phyloP scores from a whole-genome alignment of 2,329 filamentous ascomycete species.

The Blumeria hordei region DNA sequence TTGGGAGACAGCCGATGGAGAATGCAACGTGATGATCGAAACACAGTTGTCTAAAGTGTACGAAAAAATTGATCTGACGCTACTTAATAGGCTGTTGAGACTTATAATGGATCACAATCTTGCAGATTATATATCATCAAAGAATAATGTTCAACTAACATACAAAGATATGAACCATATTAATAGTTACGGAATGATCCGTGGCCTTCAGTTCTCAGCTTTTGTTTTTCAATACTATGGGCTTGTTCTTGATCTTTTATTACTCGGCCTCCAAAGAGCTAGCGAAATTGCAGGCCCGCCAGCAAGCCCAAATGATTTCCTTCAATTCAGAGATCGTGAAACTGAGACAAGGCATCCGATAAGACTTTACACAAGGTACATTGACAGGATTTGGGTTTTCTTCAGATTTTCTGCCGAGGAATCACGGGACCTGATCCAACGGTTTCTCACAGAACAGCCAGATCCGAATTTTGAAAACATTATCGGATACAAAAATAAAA shows the following conservation, averaged over 20 bases:
- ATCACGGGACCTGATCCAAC: slow-evolving; percentile 83
- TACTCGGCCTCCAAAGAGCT: slow-evolving; percentile 84
- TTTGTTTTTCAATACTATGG: slow-evolving; percentile 99
- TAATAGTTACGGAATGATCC: slow-evolving; percentile 96
- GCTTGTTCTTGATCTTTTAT: slow-evolving; percentile 72
- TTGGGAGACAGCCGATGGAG: slow-evolving; percentile 80
- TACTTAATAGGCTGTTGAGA: slow-evolving; percentile 77
- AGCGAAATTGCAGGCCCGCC: slow-evolving; percentile 92
- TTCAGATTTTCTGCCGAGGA: slow-evolving; percentile 84
- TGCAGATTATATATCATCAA: slow-evolving; percentile 95
- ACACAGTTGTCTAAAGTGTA: slow-evolving; percentile 98
- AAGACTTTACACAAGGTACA: slow-evolving; percentile 88
- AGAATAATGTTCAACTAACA: slow-evolving; percentile 97
- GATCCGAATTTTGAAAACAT: slow-evolving; percentile 99
- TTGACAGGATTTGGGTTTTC: slow-evolving; percentile 98
- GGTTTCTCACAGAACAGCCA: slow-evolving; percentile 91
- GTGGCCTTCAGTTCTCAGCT: slow-evolving; percentile 88
- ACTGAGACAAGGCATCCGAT: slow-evolving; percentile 89
- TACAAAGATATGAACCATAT: slow-evolving; percentile 99
- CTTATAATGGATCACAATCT: slow-evolving; percentile 99
- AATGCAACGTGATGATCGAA: slow-evolving; percentile 97
- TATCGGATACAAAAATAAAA: slow-evolving; percentile 97
- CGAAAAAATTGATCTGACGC: slow-evolving; percentile 92
- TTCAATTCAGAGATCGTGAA: slow-evolving; percentile 84
- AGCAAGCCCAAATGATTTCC: slow-evolving; percentile 83